Evolutionary conservation across 1,139 yeast genomes (phyloP), one percentile per base, ranked within the genome.

Genomic region (Saccharomyces hybrid): DNA sequence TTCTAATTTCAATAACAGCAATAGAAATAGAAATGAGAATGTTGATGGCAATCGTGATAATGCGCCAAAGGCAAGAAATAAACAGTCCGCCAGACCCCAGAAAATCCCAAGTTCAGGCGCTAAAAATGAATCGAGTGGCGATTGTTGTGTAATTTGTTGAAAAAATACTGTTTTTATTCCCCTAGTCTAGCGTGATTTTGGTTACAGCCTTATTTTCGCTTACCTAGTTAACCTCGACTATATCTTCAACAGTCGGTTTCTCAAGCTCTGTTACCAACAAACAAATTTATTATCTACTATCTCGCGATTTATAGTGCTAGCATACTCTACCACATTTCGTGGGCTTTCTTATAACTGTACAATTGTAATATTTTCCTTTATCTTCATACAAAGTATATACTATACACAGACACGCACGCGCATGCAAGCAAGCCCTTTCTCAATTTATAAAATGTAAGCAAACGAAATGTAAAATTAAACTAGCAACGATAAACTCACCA

Each of bases 371-470:
- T 38, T 7, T 38, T 38, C 44, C 13, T 38, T 38, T 38, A 38
- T 38, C 6, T n/a, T 38, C 44, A 38, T 38, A 38, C 44, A 38
- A 38, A 38, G 44, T 38, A 32, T n/a, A 38, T 38, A 38, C 23
- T 20, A 38, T 38, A 38, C 44, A 38, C 44, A 38, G 8, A 14
- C 42, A 32, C 16, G 25, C 20, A 16, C 13, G 44, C 41, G 38
- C 38, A 16, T 13, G 25, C 44, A 8, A 4, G 44, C 44, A 20
- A 38, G 9, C 44, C 41, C 42, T 38, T 38, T 9, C 51, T 68
- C 73, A 93, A 72, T 93, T 93, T 67, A 93, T 88, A 71, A 95
- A 93, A 73, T 95, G 98, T 69, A 83, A 81, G 49, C 88, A 91
- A 51, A 89, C 82, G 71, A 93, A 93, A 72, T 93, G 99, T 60